Percentiles rank a stretch among this genome's conserved stretches.
Conservation (phyloP, 352 stramenopile genomes). For the Phytophthora tentaculata region DNA sequence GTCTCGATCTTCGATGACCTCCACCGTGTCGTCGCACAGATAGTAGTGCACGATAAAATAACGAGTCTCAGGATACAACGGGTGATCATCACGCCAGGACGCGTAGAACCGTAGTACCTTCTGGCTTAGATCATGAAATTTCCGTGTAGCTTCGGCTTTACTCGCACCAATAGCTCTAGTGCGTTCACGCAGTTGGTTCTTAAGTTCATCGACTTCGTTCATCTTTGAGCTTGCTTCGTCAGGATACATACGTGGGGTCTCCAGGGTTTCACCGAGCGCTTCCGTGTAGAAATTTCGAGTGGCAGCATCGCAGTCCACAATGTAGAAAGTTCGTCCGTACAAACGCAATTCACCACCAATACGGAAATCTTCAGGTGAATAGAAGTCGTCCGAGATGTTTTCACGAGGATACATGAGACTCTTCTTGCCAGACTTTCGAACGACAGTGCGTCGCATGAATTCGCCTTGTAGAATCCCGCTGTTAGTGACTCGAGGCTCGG, state of each 20-base stretch:
- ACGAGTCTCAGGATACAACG: conserved; percentile 88
- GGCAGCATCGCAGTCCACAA: conserved; percentile 90
- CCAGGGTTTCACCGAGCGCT: conserved; percentile 42
- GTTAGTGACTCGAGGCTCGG: conserved; percentile 87
- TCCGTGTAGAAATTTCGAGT: conserved; percentile 87
- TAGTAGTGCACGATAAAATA: conserved; percentile 94
- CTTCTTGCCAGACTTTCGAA: conserved; percentile 42
- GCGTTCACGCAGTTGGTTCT: conserved; percentile 40
- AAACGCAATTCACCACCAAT: conserved; percentile 81
- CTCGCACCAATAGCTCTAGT: conserved; percentile 38
- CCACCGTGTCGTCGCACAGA: conserved; percentile 91
- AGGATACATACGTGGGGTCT: conserved; percentile 68
- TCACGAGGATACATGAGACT: conserved; percentile 17
- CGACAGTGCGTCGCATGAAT: conserved; percentile 82
- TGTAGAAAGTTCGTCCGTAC: conserved; percentile 79
- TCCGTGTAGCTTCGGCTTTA: conserved; percentile 56
- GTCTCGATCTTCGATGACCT: conserved; percentile 84
- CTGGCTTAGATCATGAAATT: conserved; percentile 81
- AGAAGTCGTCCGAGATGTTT: conserved; percentile 35
- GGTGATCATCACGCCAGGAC: conserved; percentile 91
- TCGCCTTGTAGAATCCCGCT: conserved; percentile 89
- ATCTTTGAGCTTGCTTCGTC: conserved; percentile 67
- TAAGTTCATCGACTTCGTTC: conserved; percentile 65
- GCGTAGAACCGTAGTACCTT: conserved; percentile 93
- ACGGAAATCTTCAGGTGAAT: conserved; percentile 77